Evolutionary conservation across 331 rosid genomes (phyloP).

Genomic region (Rhamnella rubrinervis): DNA sequence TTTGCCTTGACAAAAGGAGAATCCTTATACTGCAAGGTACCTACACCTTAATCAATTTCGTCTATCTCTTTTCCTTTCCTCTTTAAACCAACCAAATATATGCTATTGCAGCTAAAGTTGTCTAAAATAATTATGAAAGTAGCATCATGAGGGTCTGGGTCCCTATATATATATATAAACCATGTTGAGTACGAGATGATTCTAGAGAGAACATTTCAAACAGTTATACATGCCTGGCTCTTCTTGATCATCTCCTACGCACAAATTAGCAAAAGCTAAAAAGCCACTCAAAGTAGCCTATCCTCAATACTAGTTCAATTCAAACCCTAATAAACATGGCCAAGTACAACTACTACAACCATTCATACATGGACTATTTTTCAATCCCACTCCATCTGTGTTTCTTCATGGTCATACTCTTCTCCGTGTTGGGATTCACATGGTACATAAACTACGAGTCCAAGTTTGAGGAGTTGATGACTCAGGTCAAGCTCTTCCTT

Average conservation of each 20-base stretch:
- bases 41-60: no score
- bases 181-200: no score
- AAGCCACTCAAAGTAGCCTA: not conserved
- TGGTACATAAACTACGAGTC: slow-evolving; percentile 79
- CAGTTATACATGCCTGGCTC: no score
- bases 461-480: slow-evolving; percentile 37
- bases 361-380: slow-evolving; percentile 46
- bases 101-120: no score
- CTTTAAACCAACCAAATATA: not conserved
- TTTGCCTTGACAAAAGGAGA: not conserved
- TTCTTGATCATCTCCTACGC: no score
- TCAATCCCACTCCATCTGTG: slow-evolving; percentile 57
- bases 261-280: not conserved
- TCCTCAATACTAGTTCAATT: not conserved
- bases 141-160: no score
- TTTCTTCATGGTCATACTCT: slow-evolving; percentile 45
- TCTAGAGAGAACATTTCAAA: no score
- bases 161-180: no score
- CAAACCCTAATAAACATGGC: slow-evolving; percentile 33
- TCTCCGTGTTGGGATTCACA: slow-evolving; percentile 53
- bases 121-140: no score
- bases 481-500: slow-evolving; percentile 48
- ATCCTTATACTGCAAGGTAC: slow-evolving; percentile 15
- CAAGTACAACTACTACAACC: slow-evolving; percentile 28
- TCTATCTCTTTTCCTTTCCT: not conserved